A percentile compares a stretch with the other conserved stretches of the same genome.
Conservation (phyloP, 108 stramenopile species). For the Stephanodiscus triporus region DNA sequence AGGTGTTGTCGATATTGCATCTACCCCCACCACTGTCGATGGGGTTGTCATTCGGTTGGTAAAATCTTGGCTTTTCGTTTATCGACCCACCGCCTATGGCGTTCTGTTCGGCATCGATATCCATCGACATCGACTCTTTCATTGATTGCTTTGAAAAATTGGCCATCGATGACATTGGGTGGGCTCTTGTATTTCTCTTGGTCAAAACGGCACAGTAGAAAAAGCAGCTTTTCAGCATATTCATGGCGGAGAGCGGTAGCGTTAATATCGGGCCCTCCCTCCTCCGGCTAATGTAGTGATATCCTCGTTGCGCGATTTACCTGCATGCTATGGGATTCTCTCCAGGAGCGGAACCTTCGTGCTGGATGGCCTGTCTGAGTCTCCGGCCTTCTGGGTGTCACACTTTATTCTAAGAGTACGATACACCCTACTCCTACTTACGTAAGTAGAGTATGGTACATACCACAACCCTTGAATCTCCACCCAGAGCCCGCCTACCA, state of each 20-base stretch:
- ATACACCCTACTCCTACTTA: no score
- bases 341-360: no score
- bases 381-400: no score
- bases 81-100: constrained; percentile 69
- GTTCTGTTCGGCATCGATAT: background rate
- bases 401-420: no score
- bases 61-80: constrained; percentile 74
- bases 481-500: no score
- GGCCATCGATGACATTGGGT: background rate
- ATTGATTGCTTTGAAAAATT: background rate
- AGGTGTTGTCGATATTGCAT: constrained; percentile 12
- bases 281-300: background rate
- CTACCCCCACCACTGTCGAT: background rate
- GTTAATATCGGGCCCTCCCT: background rate
- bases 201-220: background rate
- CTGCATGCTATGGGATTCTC: no score
- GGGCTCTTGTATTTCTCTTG: background rate
- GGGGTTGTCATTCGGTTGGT: constrained; percentile 9
- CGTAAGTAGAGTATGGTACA: no score
- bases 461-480: no score
- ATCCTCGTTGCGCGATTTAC: no score
- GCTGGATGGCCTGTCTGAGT: no score
- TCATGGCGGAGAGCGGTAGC: background rate
- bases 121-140: background rate
- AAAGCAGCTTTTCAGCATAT: background rate